A percentile compares a stretch with the other conserved stretches of the same genome.
These are phyloP conservation scores for Oxytropis ochrocephala DNA, from an alignment of 306 rosid genomes.

Conservation along the genomic window DNA sequence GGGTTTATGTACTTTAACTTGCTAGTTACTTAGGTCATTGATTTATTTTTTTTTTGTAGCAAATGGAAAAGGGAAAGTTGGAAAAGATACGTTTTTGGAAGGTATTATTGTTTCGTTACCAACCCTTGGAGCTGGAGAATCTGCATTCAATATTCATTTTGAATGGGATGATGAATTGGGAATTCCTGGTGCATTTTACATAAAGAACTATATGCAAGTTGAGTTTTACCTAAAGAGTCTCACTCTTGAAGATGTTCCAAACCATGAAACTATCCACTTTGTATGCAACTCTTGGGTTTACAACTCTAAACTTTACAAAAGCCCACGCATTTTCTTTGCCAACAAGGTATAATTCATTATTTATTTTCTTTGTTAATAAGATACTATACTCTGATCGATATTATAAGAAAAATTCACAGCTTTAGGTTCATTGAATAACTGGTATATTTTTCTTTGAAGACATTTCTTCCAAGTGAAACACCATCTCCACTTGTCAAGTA, in stretches of 20 bases:
- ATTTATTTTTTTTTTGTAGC: constrained; percentile 12
- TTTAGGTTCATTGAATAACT: too few relatives aligned
- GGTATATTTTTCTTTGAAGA: too few relatives aligned
- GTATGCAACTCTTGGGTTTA: constrained; percentile 86
- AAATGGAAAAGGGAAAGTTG: constrained; percentile 46
- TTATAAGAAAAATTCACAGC: too few relatives aligned
- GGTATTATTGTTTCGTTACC: constrained; percentile 33
- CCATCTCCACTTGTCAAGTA: constrained; percentile 43
- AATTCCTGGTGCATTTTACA: constrained; percentile 63
- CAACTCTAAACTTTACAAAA: constrained; percentile 41
- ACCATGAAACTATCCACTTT: constrained; percentile 49
- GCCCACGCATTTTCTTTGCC: constrained; percentile 61
- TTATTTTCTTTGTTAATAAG: too few relatives aligned
- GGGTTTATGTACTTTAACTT: too few relatives aligned
- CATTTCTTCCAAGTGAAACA: constrained; percentile 60
- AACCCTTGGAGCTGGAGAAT: constrained; percentile 39
- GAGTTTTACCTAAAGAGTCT: constrained; percentile 58
- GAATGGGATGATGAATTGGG: constrained; percentile 53
- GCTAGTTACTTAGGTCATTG: too few relatives aligned
- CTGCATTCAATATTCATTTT: constrained; percentile 44
- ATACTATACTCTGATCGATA: too few relatives aligned
- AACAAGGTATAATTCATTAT: constrained; percentile 58
- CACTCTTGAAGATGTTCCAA: constrained; percentile 62
- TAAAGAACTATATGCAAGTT: constrained; percentile 49
- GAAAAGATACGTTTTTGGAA: constrained; percentile 50